Evolutionary conservation across 192 early-diverging fungal genomes (phyloP).

Genomic region (Coemansia sp.): DNA sequence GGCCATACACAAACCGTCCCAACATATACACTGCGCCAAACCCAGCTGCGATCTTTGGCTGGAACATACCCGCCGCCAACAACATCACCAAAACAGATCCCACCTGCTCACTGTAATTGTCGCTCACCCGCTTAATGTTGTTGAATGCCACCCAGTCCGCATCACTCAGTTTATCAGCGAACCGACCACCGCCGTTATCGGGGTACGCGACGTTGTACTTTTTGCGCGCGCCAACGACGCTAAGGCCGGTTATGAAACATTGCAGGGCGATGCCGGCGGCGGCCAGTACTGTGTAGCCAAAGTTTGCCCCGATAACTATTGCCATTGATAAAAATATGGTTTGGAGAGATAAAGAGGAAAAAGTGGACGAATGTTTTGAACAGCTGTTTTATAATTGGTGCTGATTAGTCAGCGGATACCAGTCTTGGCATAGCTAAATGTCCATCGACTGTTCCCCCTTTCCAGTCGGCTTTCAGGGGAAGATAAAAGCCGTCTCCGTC

Average conservation of each 20-base stretch:
- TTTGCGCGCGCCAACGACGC: conserved; percentile 36
- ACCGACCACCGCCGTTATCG: conserved; percentile 52
- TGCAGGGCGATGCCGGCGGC: conserved; percentile 45
- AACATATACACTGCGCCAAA: conserved; percentile 39
- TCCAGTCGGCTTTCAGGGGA: neutral
- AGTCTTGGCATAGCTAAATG: neutral
- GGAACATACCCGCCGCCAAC: conserved; percentile 41
- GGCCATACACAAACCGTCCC: conserved; percentile 34
- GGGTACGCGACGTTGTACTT: conserved; percentile 53
- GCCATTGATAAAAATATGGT: conserved; percentile 23
- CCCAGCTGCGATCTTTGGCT: conserved; percentile 33
- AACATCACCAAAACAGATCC: conserved; percentile 30
- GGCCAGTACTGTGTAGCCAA: conserved; percentile 48
- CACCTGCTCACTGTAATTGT: conserved; percentile 53
- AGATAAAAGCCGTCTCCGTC: neutral
- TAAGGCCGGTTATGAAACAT: conserved; percentile 14
- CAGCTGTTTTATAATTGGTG: no score
- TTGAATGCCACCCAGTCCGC: conserved; percentile 55
- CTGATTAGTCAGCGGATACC: neutral
- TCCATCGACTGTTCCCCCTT: neutral
- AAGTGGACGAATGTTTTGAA: neutral
- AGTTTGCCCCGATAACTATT: conserved; percentile 51
- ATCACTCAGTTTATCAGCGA: conserved; percentile 50
- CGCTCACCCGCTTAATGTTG: conserved; percentile 54
- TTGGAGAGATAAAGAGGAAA: conserved; percentile 5